A percentile compares a stretch with the other conserved stretches of the same genome.
Conservation (phyloP, 208 protist genomes). For the Leishmania mexicana region DNA sequence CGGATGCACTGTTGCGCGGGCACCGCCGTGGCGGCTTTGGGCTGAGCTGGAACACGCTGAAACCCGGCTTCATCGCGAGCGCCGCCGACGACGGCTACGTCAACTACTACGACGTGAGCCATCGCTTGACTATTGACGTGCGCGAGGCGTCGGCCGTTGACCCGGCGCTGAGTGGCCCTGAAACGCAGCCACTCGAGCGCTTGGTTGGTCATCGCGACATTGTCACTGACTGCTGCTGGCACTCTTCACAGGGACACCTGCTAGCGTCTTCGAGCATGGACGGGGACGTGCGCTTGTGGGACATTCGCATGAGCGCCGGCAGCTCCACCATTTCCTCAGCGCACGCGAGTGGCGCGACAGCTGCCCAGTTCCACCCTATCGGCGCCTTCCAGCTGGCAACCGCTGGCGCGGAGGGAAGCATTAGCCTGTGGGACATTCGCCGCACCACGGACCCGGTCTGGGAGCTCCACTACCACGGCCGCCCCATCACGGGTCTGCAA, state of each 20-base stretch:
- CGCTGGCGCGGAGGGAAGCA: conserved; percentile 34
- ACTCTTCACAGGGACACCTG: conserved; percentile 78
- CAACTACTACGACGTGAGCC: conserved; percentile 93
- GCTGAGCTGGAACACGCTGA: conserved; percentile 50
- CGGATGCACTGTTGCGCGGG: conserved; percentile 42
- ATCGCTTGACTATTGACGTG: conserved; percentile 43
- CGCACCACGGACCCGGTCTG: conserved; percentile 25
- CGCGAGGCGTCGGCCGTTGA: conserved; percentile 9
- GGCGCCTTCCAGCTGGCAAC: conserved; percentile 61
- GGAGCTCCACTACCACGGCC: conserved; percentile 49
- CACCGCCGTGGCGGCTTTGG: conserved; percentile 58
- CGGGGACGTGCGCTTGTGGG: conserved; percentile 89
- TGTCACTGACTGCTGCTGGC: conserved; percentile 96
- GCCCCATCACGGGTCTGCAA: conserved; percentile 47
- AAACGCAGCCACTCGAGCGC: conserved; percentile 41
- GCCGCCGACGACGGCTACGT: conserved; percentile 93
- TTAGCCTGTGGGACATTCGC: conserved; percentile 65
- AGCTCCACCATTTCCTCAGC: conserved; percentile 34
- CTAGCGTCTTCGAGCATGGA: conserved; percentile 96
- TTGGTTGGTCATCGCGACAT: conserved; percentile 56
- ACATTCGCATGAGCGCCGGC: conserved; percentile 54
- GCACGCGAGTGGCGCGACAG: conserved; percentile 43
- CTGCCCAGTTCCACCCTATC: conserved; percentile 57
- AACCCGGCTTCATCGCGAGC: conserved; percentile 87
- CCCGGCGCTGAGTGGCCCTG: conserved; percentile 24